A percentile compares a stretch with the other conserved stretches of the same genome.
Evolutionary conservation across 2,329 filamentous ascomycete genomes (phyloP).

Genomic region (Diplocarpon mali): DNA sequence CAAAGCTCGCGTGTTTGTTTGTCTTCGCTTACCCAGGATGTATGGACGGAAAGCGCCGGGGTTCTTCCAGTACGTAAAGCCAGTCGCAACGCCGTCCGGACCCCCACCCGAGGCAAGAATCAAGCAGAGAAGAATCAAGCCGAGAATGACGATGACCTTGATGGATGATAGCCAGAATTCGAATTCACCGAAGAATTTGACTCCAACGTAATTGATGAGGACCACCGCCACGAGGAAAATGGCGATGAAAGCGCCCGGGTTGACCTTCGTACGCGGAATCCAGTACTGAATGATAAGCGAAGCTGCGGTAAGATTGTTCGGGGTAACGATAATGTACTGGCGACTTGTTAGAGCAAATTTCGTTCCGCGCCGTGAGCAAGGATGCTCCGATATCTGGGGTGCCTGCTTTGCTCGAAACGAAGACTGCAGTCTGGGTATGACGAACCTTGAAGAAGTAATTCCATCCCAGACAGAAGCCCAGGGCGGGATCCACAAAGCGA

Average conservation of each 20-base stretch:
- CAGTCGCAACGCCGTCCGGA: slow-evolving; percentile 41
- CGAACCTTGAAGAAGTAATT: slow-evolving; percentile 24
- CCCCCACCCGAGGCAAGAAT: slow-evolving; percentile 55
- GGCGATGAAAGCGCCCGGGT: slow-evolving; percentile 71
- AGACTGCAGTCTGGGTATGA: background rate
- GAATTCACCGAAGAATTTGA: slow-evolving; percentile 30
- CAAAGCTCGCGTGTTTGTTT: background rate
- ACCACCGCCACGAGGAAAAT: slow-evolving; percentile 55
- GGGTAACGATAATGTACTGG: slow-evolving; percentile 68
- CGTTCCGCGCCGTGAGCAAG: background rate
- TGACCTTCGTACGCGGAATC: slow-evolving; percentile 51
- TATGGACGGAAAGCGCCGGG: slow-evolving; percentile 34
- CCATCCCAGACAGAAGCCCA: slow-evolving; percentile 58
- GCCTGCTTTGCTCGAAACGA: background rate
- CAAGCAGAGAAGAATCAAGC: slow-evolving; percentile 53
- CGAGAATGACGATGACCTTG: slow-evolving; percentile 57
- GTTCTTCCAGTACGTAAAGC: slow-evolving; percentile 39
- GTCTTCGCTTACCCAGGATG: slow-evolving; percentile 31
- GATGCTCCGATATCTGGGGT: background rate
- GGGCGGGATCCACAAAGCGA: slow-evolving; percentile 67
- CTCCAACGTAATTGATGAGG: slow-evolving; percentile 52
- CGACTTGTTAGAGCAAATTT: background rate
- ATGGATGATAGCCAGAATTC: slow-evolving; percentile 52
- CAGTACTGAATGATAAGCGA: slow-evolving; percentile 72
- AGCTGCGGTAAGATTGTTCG: slow-evolving; percentile 72